phyloP scores from a whole-genome alignment of 768 basidiomycete genomes.

The Russula compacta region DNA sequence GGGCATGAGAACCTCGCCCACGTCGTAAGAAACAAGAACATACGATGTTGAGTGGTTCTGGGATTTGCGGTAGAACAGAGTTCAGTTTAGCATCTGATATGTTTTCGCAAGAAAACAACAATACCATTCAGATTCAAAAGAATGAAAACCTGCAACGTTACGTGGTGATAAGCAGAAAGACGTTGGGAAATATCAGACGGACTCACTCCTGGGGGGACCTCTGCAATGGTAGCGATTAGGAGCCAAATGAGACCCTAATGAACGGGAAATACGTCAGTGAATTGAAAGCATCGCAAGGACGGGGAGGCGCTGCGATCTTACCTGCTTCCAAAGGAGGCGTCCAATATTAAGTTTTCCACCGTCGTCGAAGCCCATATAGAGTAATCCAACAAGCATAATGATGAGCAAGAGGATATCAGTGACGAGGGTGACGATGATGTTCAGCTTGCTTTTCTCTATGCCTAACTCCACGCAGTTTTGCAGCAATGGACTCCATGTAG shows the following conservation, averaged over 20 bases:
- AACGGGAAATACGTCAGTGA: neutral
- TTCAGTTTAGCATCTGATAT: neutral
- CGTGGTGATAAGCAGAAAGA: neutral
- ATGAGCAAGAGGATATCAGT: neutral
- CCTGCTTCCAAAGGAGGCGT: neutral
- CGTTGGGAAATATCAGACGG: neutral
- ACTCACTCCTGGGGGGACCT: neutral
- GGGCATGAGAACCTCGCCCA: neutral
- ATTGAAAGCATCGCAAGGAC: neutral
- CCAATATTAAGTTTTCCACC: neutral
- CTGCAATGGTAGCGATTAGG: neutral
- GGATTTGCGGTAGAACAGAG: neutral
- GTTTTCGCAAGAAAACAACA: neutral
- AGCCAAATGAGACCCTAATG: neutral
- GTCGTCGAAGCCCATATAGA: neutral
- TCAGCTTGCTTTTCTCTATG: neutral
- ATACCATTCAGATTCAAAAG: neutral
- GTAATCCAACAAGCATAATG: neutral
- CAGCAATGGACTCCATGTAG: neutral
- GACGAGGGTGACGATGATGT: neutral
- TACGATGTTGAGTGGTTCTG: neutral
- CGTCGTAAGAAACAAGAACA: neutral
- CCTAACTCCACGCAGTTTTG: neutral
- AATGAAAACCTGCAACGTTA: neutral
- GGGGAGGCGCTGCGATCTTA: neutral